phyloP scores from a whole-genome alignment of 805 yeast species.

The Candida dendrica region DNA sequence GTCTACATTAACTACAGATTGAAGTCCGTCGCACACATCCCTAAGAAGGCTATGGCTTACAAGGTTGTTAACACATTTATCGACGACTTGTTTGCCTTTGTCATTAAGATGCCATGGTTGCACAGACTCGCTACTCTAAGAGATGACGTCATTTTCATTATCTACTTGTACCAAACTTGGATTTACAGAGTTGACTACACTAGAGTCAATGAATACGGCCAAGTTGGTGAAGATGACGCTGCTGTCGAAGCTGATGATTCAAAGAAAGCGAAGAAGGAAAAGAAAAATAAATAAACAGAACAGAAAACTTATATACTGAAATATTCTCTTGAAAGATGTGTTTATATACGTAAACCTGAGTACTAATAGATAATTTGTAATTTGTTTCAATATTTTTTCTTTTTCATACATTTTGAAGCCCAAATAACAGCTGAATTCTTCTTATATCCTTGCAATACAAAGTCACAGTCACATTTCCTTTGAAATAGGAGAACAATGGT shows the following conservation, averaged over 20 bases:
- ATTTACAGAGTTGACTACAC: slow-evolving; percentile 31
- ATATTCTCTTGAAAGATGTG: too few species aligned
- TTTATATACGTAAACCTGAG: too few species aligned
- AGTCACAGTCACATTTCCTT: too few species aligned
- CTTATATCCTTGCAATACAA: too few species aligned
- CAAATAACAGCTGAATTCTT: too few species aligned
- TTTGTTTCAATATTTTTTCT: too few species aligned
- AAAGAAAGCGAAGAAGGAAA: slow-evolving; percentile 1
- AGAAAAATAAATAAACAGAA: not conserved
- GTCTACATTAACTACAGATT: slow-evolving; percentile 34
- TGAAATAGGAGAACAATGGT: too few species aligned
- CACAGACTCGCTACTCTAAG: slow-evolving; percentile 34
- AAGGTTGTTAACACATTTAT: slow-evolving; percentile 34
- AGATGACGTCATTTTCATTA: slow-evolving; percentile 33
- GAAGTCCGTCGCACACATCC: slow-evolving; percentile 36
- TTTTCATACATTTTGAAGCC: too few species aligned
- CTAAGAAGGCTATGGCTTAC: slow-evolving; percentile 32
- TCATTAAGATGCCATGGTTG: slow-evolving; percentile 34
- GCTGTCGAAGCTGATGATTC: slow-evolving; percentile 15
- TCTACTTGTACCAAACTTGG: slow-evolving; percentile 33
- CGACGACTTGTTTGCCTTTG: slow-evolving; percentile 34
- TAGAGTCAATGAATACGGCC: slow-evolving; percentile 32
- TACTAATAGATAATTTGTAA: too few species aligned
- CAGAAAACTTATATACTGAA: too few species aligned
- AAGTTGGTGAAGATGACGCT: slow-evolving; percentile 22